Evolutionary conservation across 441 rosid species (phyloP), one percentile per base, ranked within the genome.

Genomic region (Aleurites moluccanus): DNA sequence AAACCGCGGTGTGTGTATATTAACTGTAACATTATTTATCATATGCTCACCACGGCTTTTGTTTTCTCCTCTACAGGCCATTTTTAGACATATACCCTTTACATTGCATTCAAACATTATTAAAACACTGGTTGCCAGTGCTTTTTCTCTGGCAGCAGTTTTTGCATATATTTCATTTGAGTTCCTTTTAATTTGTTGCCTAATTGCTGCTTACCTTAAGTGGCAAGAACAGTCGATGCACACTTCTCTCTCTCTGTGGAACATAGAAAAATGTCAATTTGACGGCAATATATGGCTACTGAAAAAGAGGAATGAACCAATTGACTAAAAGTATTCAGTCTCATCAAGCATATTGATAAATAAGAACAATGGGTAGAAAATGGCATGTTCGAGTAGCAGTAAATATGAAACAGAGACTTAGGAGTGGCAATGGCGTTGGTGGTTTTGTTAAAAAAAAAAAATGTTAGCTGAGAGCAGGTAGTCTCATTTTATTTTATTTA

Each of bases 11-110:
- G 25, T 63, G 25, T 74, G 72, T 47, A 52, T 59, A 69, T 67
- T 38, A 73, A 81, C 69, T 76, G 83, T 70, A 74, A 78, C 78
- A 80, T 72, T 82, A 50, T 72, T 30, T 60, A 60, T 73, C 69
- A 74, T 45, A 74, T 70, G 68, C 78, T 62, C 82, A 69, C 71
- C 28, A 57, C 66, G 3, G 60, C 66, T 57, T 71, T 56, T 60
- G 33, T 65, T 75, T 65, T 70, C 57, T 10, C 30, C 15, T 44
- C 25, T 30, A 53, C 28, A 10, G 78, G 79, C 78, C 79, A 38
- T 74, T 75, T 62, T 63, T 16, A 52, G 59, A 77, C 80, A 27
- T 69, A 68, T 60, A n/a, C 28, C 78, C n/a, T 64, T 55, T 55
- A 13, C 79, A 65, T 69, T 76, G 75, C 70, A 44, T 73, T 44